phyloP scores from a whole-genome alignment of 441 rosid genomes.

The Daphne laureola region DNA sequence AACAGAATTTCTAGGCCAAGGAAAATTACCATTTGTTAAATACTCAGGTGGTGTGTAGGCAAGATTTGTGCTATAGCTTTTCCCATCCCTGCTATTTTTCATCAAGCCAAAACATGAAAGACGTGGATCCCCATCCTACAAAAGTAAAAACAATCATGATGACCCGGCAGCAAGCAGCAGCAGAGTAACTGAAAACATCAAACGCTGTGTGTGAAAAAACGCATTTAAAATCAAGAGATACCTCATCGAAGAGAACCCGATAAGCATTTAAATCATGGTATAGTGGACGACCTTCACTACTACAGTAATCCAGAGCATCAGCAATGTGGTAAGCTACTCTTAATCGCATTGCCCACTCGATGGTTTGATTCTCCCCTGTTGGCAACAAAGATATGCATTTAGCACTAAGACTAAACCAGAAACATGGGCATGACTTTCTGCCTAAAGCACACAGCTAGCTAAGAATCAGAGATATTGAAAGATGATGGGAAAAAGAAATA shows the following conservation, averaged over 20 bases:
- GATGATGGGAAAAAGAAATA: too few species aligned
- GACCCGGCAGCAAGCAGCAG: slow-evolving; percentile 10
- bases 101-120: slow-evolving; percentile 80
- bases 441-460: too few species aligned
- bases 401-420: too few species aligned
- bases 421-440: too few species aligned
- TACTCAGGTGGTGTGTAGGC: slow-evolving; percentile 58
- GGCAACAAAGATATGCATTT: slow-evolving; percentile 5
- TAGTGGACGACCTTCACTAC: slow-evolving; percentile 40
- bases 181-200: slow-evolving; percentile 6
- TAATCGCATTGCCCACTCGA: slow-evolving; percentile 66
- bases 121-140: slow-evolving; percentile 68
- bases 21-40: slow-evolving; percentile 42
- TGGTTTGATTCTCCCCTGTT: slow-evolving; percentile 59
- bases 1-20: too few species aligned
- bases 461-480: too few species aligned
- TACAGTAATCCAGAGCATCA: slow-evolving; percentile 62
- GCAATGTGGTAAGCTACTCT: slow-evolving; percentile 63
- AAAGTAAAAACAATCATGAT: slow-evolving; percentile 12
- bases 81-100: slow-evolving; percentile 55
- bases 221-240: slow-evolving; percentile 17
- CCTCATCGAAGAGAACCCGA: slow-evolving; percentile 73
- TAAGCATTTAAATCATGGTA: slow-evolving; percentile 72
- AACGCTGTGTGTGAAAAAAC: neutral
- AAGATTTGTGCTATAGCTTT: slow-evolving; percentile 54